Evolutionary conservation across 768 basidiomycete genomes (phyloP), one percentile per base, ranked within the genome.

Genomic region (Coprinellus aureogranulatus): DNA sequence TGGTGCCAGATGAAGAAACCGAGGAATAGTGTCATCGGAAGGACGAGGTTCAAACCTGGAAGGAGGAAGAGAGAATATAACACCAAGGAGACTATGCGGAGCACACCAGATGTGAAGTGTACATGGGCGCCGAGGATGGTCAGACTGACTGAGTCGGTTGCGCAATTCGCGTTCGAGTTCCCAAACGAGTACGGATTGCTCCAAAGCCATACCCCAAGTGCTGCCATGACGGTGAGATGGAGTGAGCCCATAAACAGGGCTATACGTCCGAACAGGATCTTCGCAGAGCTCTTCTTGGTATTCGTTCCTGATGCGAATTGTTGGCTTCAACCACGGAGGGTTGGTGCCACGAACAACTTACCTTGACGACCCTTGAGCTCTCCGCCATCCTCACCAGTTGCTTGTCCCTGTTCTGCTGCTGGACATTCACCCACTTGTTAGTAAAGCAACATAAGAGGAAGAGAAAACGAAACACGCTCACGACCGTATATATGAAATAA

Each of bases 191-290:
- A 39, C 11, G 51, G 22, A 9, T 39, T 56, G 37, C 26, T 42
- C 61, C 61, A 62, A 22, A 62, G 55, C 61, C 61, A 62, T 16
- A 62, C 2, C 2, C 61, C 61, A 20, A 57, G 31, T 14, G 16
- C 47, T 0, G 55, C 54, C 23, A 62, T 53, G 30, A 60, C 31
- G 22, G 59, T 57, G 8, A 62, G 55, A 20, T 62, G 61, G 11
- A 58, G 44, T 2, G 58, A 47, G 1, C 58, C 58, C 11, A 59
- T n/a, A 14, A 59, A n/a, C 10, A 59, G n/a, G 45, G 34, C 53
- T 14, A 54, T 22, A n/a, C 53, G 53, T 30, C 27, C 23, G 25
- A 54, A 16, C 16, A 54, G 34, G 37, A 54, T 14, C 26, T 42
- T 54, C n/a, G n/a, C n/a, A n/a, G n/a, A n/a, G n/a, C n/a, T n/a